Evolutionary conservation across 306 rosid genomes (phyloP), one percentile per base, ranked within the genome.

Genomic region (Astragalus membranaceus): DNA sequence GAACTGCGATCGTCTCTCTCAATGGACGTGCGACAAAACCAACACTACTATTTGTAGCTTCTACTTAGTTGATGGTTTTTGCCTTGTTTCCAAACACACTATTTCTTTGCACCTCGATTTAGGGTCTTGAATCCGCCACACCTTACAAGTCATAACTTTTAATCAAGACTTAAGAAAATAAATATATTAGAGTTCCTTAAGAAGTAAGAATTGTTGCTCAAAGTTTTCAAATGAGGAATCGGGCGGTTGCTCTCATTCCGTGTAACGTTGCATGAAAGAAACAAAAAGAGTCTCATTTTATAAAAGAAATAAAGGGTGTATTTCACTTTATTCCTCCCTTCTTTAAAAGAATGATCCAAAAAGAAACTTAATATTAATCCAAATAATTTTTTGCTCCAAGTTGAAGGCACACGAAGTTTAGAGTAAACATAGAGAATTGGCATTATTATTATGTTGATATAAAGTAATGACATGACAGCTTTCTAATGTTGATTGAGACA

Each of bases 321-420:
- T 57, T 64, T 74, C 78, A 74, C 85, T 82, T 82, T 82, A 82
- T 82, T 82, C 85, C 26, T 77, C 75, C 78, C 75, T 82, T 78
- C 77, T 69, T 73, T 66, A 73, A 73, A 77, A 47, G 30, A 81
- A 56, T 74, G 5, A 10, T 47, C 5, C 10, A 1, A 32, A 46
- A 61, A 55, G 30, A 63, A 52, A 44, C 71, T 49, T 69, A 26
- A 26, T 26, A 26, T 32, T 37, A 33, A 54, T 23, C 47, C 67
- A 65, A 64, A 59, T 32, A 5, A 35, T 56, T 32, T 52, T 37
- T 16, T 41, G 48, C 71, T 63, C 52, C 20, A 72, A 51, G 66
- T 30, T 72, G 72, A 77, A 62, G 75, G 47, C 13, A 36, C 46
- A 17, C 72, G 17, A 59, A 62, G 60, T 66, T 60, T 72, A 58